Evolutionary conservation across 1,139 yeast species (phyloP).

Genomic region (Blastobotrys arbuscula): DNA sequence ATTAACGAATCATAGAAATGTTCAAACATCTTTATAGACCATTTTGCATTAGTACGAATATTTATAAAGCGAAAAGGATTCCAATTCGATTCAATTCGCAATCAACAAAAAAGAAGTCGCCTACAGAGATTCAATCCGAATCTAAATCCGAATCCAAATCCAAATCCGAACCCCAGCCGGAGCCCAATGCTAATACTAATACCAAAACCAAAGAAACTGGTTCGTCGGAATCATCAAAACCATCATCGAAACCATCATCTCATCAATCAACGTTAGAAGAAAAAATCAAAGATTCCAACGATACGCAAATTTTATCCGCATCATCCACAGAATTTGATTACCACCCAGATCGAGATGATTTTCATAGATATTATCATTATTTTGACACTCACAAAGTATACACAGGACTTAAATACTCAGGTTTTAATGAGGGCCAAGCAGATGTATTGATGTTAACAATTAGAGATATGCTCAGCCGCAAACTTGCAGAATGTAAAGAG

Average conservation of each 20-base stretch:
- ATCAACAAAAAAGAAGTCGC: too few relatives aligned
- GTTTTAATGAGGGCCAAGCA: slow-evolving; percentile 38
- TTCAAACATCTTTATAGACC: neutral
- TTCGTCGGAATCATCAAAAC: neutral
- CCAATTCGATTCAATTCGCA: neutral
- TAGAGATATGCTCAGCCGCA: slow-evolving; percentile 32
- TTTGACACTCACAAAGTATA: slow-evolving; percentile 40
- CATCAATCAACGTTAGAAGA: neutral
- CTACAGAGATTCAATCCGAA: too few relatives aligned
- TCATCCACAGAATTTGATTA: slow-evolving; percentile 11
- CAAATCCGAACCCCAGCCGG: too few relatives aligned
- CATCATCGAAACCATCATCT: neutral
- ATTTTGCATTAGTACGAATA: neutral
- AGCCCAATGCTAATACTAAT: too few relatives aligned
- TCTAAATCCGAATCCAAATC: too few relatives aligned
- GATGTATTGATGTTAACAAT: slow-evolving; percentile 36
- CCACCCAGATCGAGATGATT: slow-evolving; percentile 6
- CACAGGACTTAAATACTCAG: slow-evolving; percentile 33
- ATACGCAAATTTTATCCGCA: neutral
- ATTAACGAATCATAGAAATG: neutral
- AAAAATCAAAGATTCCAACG: neutral
- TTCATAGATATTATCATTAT: slow-evolving; percentile 26
- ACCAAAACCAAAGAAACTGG: neutral
- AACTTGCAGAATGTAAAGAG: slow-evolving; percentile 52
- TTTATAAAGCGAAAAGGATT: neutral